Evolutionary conservation across 345 rosid genomes (phyloP), one percentile per base, ranked within the genome.

Genomic region (Aegle marmelos): DNA sequence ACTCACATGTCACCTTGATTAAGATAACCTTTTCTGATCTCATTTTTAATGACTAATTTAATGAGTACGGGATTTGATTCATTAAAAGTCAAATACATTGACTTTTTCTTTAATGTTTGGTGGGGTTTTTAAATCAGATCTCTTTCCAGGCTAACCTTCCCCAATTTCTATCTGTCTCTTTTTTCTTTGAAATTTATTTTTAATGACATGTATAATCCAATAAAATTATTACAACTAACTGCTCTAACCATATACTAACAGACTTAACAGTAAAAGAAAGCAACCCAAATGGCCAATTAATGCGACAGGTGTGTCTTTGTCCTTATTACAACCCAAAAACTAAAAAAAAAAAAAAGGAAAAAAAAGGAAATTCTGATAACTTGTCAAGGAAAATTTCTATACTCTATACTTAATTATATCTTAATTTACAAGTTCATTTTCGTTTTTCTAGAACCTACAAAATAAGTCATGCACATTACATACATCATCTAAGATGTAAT

Each of bases 231-330:
- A 58, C 74, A 66, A 69, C 74, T 65, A 86, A 83, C 86, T 41
- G 83, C 73, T 70, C 81, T 79, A 80, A 80, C 83, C 72, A 75
- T 70, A 75, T 62, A 50, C 73, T 82, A 82, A 87, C 78, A 33
- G 77, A 77, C 77, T 60, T 30, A 45, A n/a, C 70, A 70, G 70
- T 69, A 39, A 50, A 64, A 65, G 72, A 50, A 53, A 76, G 41
- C 37, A 74, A 60, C 81, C 27, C 14, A 22, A 57, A 10, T 68
- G 48, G 21, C 36, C 53, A 31, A n/a, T 19, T 65, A 36, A 19
- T 4, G 37, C 17, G 70, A 75, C 68, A 54, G 70, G 24, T 66
- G 48, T 75, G 78, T 81, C 82, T 77, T 31, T 78, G 58, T 81
- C 81, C 79, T 58, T 25, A 68, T 27, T 67, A 30, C 76, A 36